Percentiles rank a stretch among this genome's conserved stretches.
phyloP scores from a whole-genome alignment of 2,329 filamentous ascomycete genomes.

The Cercospora sesami region DNA sequence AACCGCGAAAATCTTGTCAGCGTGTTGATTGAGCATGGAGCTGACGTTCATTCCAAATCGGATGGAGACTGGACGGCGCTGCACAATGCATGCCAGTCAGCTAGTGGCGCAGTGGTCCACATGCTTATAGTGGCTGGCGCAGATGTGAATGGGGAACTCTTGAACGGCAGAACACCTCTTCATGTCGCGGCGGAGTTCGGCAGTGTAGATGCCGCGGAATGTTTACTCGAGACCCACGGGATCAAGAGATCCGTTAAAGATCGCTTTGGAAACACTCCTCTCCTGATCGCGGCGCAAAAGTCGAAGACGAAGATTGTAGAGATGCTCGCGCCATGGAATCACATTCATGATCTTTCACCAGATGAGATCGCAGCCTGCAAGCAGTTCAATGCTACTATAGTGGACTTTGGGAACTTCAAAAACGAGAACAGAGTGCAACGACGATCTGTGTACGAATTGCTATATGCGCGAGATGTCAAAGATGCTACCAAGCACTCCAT shows the following conservation, averaged over 20 bases:
- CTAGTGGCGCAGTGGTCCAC: constrained; percentile 23
- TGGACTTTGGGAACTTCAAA: constrained; percentile 32
- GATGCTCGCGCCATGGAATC: constrained; percentile 45
- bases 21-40: constrained; percentile 87
- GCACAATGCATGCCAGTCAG: constrained; percentile 52
- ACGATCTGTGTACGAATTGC: constrained; percentile 28
- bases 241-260: constrained; percentile 43
- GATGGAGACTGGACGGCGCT: constrained; percentile 90
- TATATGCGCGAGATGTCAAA: constrained; percentile 25
- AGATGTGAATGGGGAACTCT: constrained; percentile 31
- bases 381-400: constrained; percentile 27
- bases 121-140: constrained; percentile 30
- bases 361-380: constrained; percentile 29
- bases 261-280: constrained; percentile 47
- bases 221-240: constrained; percentile 29
- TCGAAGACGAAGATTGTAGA: constrained; percentile 46
- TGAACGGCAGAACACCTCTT: constrained; percentile 32
- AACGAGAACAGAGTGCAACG: constrained; percentile 32
- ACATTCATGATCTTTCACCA: constrained; percentile 29
- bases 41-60: constrained; percentile 83
- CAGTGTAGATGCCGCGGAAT: constrained; percentile 28
- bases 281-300: constrained; percentile 45
- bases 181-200: constrained; percentile 35
- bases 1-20: constrained; percentile 58
- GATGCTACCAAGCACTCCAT: constrained; percentile 24